A percentile compares a stretch with the other conserved stretches of the same genome.
Evolutionary conservation across 2,329 filamentous ascomycete genomes (phyloP).

Genomic region (Fusarium devonianum): DNA sequence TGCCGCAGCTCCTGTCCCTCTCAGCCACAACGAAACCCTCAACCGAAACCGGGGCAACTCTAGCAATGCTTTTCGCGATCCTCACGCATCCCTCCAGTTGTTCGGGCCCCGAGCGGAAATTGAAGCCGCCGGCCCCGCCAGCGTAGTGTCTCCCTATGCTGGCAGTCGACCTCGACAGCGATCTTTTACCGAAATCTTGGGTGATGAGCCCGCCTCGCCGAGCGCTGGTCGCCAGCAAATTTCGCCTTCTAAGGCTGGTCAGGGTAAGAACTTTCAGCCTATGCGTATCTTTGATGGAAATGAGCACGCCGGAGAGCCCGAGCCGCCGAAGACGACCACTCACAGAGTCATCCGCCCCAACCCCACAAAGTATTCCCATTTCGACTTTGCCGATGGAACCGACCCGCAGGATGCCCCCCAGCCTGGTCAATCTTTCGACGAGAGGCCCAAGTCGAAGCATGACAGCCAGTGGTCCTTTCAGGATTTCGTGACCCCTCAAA

Average conservation of each 20-base stretch:
- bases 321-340: constrained; percentile 52
- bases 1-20: constrained; percentile 43
- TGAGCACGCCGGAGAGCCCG: constrained; percentile 52
- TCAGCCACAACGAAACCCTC: constrained; percentile 48
- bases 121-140: constrained; percentile 56
- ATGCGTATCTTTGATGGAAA: constrained; percentile 69
- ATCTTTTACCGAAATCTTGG: constrained; percentile 75
- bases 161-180: constrained; percentile 69
- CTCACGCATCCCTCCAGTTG: constrained; percentile 75
- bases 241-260: constrained; percentile 59
- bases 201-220: constrained; percentile 61
- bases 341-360: constrained; percentile 68
- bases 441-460: constrained; percentile 66
- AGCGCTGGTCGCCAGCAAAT: constrained; percentile 56
- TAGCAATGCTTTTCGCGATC: constrained; percentile 64
- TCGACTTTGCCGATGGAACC: constrained; percentile 76
- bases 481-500: constrained; percentile 85
- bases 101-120: constrained; percentile 74
- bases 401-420: constrained; percentile 58
- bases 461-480: constrained; percentile 85
- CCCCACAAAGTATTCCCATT: constrained; percentile 84
- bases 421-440: constrained; percentile 50
- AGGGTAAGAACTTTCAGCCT: constrained; percentile 67
- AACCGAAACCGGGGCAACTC: constrained; percentile 60
- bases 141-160: constrained; percentile 68